Base-by-base conservation (phyloP, 768 basidiomycete genomes). In the Russula emetica region DNA sequence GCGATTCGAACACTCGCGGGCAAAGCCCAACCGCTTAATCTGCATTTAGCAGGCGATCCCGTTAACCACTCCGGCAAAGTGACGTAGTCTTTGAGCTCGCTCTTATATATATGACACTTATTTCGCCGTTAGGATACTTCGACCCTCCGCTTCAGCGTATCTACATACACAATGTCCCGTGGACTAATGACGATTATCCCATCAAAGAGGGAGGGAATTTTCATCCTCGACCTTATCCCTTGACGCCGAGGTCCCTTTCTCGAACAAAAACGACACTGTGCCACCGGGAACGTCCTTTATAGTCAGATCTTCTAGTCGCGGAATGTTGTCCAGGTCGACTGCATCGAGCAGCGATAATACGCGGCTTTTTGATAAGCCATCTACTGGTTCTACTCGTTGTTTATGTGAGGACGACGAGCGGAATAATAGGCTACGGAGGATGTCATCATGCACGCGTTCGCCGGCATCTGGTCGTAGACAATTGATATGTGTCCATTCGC, bases 61-160 rank as follows among this genome's bases (percentile, higher is more conserved):
- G 76, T 90, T 90, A 90, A 91, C 89, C 89, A 90, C 89, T 91
- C 88, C 88, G 88, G 88, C 88, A 91, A 90, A 90, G 88, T 86
- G 84, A 86, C 84, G 32, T 64, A 62, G 28, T 20, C 8, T 0
- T 0, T 1, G 0, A 0, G 0, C 0, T 8, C 2, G 24, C 32
- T 59, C 16, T n/a, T 24, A 40, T 26, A 8, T 59, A 63, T 59
- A 55, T 54, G 10, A 59, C 7, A 24, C 10, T 20, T 47, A 58
- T 20, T 16, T 32, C 0, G 30, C 5, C 2, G 42, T 52, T 34
- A n/a, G 0, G 40, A 44, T n/a, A n/a, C 44, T 9, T 11, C 44
- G 9, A n/a, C 4, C 2, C 4, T n/a, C 9, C 9, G 20, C 9
- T 42, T 42, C 18, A 18, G 7, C 42, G 4, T 14, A 28, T 36